Percentiles rank a stretch among this genome's conserved stretches.
These are phyloP conservation scores for Talaromyces trachyspermus DNA, from an alignment of 495 filamentous ascomycete species.

Conservation along the genomic window DNA sequence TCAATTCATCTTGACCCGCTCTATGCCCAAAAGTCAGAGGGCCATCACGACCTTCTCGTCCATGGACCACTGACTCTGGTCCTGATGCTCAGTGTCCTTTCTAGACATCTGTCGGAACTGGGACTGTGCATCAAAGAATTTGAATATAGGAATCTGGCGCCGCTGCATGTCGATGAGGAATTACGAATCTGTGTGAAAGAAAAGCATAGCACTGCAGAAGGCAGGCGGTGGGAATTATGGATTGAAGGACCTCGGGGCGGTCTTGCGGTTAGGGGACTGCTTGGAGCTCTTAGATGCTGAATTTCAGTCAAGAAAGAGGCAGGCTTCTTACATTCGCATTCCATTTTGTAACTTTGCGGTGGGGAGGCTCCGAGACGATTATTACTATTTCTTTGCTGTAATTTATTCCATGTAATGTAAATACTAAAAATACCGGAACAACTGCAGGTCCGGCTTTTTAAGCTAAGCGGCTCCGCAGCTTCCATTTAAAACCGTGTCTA, in stretches of 20 bases:
- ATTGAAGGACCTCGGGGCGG: constrained; percentile 53
- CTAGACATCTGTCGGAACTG: constrained; percentile 34
- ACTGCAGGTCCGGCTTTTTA: background rate
- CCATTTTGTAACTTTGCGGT: too few relatives aligned
- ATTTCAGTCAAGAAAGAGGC: background rate
- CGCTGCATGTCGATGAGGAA: constrained; percentile 65
- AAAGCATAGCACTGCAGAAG: constrained; percentile 15
- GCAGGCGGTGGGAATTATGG: constrained; percentile 53
- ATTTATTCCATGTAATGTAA: too few relatives aligned
- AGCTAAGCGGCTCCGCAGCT: background rate
- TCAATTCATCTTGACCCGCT: constrained; percentile 71
- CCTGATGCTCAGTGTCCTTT: constrained; percentile 60
- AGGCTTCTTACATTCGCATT: too few relatives aligned
- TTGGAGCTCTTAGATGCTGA: background rate
- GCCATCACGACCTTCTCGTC: constrained; percentile 65
- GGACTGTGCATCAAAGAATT: constrained; percentile 40
- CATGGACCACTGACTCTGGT: constrained; percentile 80
- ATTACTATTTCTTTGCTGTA: too few relatives aligned
- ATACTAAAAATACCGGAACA: constrained; percentile 4
- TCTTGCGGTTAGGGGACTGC: constrained; percentile 52
- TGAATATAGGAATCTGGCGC: constrained; percentile 75
- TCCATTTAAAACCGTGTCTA: constrained; percentile 1
- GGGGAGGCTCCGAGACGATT: too few relatives aligned
- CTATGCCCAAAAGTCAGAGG: constrained; percentile 65
- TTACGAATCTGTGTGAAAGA: constrained; percentile 50